Evolutionary conservation across 2,329 filamentous ascomycete species (phyloP).

Genomic region (Exophiala lecanii-corni): DNA sequence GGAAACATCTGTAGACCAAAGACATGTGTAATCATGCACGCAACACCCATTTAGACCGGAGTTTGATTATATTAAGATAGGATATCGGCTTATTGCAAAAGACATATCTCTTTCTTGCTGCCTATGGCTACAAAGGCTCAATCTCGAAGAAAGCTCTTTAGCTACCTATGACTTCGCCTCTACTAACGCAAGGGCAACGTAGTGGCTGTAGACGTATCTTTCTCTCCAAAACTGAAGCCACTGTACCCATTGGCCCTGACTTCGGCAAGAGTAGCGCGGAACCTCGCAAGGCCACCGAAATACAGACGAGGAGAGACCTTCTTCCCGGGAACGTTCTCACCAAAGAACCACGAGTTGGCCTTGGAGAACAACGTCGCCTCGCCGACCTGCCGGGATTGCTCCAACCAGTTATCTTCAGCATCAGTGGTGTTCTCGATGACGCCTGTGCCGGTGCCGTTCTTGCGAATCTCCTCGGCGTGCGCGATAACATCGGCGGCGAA

Average conservation of each 20-base stretch:
- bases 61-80: too few species aligned
- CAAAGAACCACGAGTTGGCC: constrained; percentile 46
- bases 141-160: too few species aligned
- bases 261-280: not conserved
- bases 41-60: too few species aligned
- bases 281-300: constrained; percentile 7
- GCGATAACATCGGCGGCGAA: constrained; percentile 34
- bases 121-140: too few species aligned
- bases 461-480: constrained; percentile 35
- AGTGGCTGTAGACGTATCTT: too few species aligned
- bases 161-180: too few species aligned
- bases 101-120: too few species aligned
- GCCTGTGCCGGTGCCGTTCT: constrained; percentile 42
- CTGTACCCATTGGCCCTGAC: not conserved
- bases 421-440: constrained; percentile 48
- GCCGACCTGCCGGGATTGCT: constrained; percentile 34
- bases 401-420: constrained; percentile 47
- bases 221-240: not conserved
- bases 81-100: too few species aligned
- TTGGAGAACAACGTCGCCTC: constrained; percentile 46
- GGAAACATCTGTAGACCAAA: too few species aligned
- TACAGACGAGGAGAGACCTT: constrained; percentile 4
- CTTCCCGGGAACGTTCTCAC: constrained; percentile 52
- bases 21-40: too few species aligned
- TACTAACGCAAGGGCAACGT: too few species aligned